Conservation (phyloP, 1,284 basidiomycete genomes). For the Xanthoconium separans region DNA sequence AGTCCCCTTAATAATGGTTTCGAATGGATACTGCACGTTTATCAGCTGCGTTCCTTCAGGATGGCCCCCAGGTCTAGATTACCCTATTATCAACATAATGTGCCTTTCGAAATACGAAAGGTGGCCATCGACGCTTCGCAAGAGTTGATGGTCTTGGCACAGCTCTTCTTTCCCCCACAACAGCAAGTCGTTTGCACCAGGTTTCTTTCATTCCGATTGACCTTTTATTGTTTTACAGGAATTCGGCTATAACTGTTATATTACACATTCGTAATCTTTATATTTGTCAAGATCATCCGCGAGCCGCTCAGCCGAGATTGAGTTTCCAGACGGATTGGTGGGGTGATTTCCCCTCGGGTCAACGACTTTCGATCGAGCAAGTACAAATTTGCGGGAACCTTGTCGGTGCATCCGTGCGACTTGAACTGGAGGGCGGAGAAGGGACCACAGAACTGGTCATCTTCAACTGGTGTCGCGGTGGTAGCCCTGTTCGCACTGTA, state of each 20-base stretch:
- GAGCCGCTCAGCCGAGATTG: slow-evolving; percentile 27
- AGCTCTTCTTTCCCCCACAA: slow-evolving; percentile 31
- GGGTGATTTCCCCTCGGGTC: slow-evolving; percentile 32
- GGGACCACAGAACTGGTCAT: slow-evolving; percentile 31
- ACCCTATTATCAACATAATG: slow-evolving; percentile 48
- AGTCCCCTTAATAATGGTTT: slow-evolving; percentile 38
- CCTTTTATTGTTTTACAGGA: slow-evolving; percentile 15
- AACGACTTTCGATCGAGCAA: slow-evolving; percentile 32
- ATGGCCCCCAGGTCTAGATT: slow-evolving; percentile 45
- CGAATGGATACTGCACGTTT: slow-evolving; percentile 45
- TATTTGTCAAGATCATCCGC: slow-evolving; percentile 26
- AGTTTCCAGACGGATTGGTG: slow-evolving; percentile 36
- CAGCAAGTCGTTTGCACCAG: slow-evolving; percentile 12
- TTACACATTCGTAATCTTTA: slow-evolving; percentile 32
- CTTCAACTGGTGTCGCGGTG: slow-evolving; percentile 31
- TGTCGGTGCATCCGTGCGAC: slow-evolving; percentile 29
- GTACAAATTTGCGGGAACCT: slow-evolving; percentile 30
- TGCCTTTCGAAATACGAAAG: slow-evolving; percentile 45
- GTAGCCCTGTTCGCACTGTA: slow-evolving; percentile 29
- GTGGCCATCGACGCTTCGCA: slow-evolving; percentile 51
- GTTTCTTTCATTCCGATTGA: slow-evolving; percentile 4
- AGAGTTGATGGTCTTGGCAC: slow-evolving; percentile 48
- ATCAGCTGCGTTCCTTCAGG: slow-evolving; percentile 54
- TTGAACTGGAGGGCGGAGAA: slow-evolving; percentile 35
- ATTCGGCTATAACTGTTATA: slow-evolving; percentile 25